phyloP scores from a whole-genome alignment of 2,329 filamentous ascomycete genomes.

The Xylariaceae sp. region DNA sequence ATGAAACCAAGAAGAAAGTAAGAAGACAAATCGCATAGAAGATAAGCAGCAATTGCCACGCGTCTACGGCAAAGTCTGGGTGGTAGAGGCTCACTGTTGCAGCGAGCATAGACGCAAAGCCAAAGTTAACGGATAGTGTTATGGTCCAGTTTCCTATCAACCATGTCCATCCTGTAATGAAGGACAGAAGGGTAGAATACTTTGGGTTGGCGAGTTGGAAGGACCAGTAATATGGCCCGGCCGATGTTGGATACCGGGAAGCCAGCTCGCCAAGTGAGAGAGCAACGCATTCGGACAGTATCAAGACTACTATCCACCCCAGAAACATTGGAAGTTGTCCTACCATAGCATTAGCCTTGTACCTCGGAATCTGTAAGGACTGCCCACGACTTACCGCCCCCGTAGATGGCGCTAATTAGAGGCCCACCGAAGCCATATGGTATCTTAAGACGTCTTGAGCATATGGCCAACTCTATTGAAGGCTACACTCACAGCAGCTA shows the following conservation, averaged over 20 bases:
- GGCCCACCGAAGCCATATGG: constrained; percentile 53
- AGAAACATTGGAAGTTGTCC: constrained; percentile 59
- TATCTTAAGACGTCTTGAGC: constrained; percentile 40
- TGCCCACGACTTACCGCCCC: constrained; percentile 36
- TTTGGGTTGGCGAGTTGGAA: constrained; percentile 49
- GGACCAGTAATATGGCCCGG: constrained; percentile 57
- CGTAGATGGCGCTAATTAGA: constrained; percentile 42
- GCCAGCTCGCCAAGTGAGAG: constrained; percentile 54
- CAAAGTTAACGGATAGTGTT: constrained; percentile 57
- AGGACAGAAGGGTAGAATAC: constrained; percentile 50
- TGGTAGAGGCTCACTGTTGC: constrained; percentile 57
- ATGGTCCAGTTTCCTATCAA: constrained; percentile 56
- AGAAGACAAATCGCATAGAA: constrained; percentile 62
- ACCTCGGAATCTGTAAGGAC: background rate
- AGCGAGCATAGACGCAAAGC: constrained; percentile 56
- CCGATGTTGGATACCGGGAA: constrained; percentile 54
- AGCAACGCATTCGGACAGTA: constrained; percentile 56
- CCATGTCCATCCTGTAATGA: constrained; percentile 57
- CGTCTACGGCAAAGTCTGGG: constrained; percentile 52
- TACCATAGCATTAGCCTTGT: constrained; percentile 13
- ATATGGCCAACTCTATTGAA: background rate
- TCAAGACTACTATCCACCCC: constrained; percentile 57
- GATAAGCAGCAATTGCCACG: constrained; percentile 63
- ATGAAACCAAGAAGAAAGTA: constrained; percentile 58
- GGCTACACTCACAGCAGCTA: constrained; percentile 50